Conservation (phyloP, 192 early-diverging fungal genomes). For the Diversispora eburnea region DNA sequence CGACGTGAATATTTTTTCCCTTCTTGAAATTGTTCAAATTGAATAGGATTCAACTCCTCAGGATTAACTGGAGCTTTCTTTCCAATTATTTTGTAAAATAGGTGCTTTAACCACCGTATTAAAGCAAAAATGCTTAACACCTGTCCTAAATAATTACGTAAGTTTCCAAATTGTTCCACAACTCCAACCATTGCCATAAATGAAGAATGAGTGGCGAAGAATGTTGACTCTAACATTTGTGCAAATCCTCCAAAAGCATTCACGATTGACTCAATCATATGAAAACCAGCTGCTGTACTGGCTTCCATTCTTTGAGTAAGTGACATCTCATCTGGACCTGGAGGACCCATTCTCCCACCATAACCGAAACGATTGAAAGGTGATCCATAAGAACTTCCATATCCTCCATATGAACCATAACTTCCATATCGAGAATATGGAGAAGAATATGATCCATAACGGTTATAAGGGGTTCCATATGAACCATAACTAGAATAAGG, state of each 20-base stretch:
- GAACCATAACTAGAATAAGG: conserved; percentile 44
- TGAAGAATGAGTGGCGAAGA: conserved; percentile 89
- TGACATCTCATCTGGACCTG: conserved; percentile 63
- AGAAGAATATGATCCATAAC: conserved; percentile 33
- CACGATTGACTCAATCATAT: conserved; percentile 88
- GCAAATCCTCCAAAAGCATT: conserved; percentile 96
- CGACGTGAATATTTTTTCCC: conserved; percentile 50
- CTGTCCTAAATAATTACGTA: conserved; percentile 81
- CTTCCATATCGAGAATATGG: conserved; percentile 34
- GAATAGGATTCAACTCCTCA: conserved; percentile 63
- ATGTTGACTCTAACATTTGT: conserved; percentile 97
- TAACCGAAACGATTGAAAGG: conserved; percentile 42
- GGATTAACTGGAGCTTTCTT: conserved; percentile 65
- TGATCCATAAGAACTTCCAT: conserved; percentile 42
- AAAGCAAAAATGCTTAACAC: conserved; percentile 78
- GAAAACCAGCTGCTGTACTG: conserved; percentile 87
- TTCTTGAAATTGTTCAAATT: conserved; percentile 76
- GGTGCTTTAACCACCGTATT: conserved; percentile 62
- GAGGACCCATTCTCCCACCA: conserved; percentile 46
- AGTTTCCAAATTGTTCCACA: conserved; percentile 95
- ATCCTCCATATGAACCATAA: conserved; percentile 40
- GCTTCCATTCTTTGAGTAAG: conserved; percentile 84
- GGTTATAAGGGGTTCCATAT: conserved; percentile 43
- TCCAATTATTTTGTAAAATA: conserved; percentile 65
- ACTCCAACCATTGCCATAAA: conserved; percentile 97